These are phyloP conservation scores for Cercis canadensis DNA, from an alignment of 306 rosid genomes.

Conservation along the genomic window DNA sequence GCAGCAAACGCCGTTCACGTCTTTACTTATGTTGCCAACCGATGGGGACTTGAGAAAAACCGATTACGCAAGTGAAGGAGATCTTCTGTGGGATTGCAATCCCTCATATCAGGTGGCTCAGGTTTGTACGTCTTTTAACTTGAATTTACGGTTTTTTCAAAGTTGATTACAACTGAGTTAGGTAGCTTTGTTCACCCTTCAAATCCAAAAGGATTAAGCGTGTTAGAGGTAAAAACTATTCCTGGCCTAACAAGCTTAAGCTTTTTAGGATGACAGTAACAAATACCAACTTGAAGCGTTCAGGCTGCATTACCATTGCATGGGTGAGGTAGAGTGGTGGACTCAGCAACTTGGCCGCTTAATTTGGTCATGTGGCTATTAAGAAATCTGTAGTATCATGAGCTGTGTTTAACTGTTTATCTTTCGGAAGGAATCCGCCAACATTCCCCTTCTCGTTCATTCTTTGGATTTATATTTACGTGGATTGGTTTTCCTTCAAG, in stretches of 20 bases:
- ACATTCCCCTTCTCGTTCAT: no score
- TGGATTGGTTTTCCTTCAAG: no score
- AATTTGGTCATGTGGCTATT: background rate
- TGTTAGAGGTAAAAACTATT: no score
- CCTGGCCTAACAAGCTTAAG: no score
- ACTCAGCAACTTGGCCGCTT: background rate
- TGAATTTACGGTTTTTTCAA: background rate
- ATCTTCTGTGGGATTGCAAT: slow-evolving; percentile 41
- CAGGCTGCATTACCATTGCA: background rate
- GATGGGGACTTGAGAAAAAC: slow-evolving; percentile 1
- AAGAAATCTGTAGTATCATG: background rate
- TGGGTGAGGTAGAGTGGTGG: background rate
- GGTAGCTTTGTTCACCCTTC: no score
- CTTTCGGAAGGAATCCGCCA: no score
- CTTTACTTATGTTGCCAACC: slow-evolving; percentile 37
- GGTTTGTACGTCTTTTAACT: slow-evolving; percentile 25
- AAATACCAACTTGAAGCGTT: background rate
- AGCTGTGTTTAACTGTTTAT: no score
- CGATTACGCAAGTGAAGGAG: slow-evolving; percentile 32
- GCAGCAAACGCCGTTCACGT: slow-evolving; percentile 48
- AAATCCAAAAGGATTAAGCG: no score
- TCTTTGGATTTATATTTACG: no score
- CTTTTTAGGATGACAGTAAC: no score
- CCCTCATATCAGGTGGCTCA: slow-evolving; percentile 39
- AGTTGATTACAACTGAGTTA: background rate